Evolutionary conservation across 2,329 filamentous ascomycete genomes (phyloP).

Genomic region (Triangularia verruculosa): DNA sequence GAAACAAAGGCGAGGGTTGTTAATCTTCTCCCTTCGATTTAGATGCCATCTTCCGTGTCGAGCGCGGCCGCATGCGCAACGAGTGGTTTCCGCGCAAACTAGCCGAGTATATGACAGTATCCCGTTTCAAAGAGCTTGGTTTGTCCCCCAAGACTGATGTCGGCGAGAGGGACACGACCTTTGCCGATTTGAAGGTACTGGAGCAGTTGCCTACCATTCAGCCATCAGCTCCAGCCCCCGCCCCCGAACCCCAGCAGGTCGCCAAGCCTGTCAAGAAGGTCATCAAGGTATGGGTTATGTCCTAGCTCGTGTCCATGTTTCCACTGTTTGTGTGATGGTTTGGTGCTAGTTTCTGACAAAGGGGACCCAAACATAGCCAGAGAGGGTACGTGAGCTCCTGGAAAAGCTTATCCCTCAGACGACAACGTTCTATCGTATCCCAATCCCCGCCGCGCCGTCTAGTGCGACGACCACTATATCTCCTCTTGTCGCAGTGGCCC

Average conservation of each 20-base stretch:
- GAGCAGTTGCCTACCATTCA: neutral
- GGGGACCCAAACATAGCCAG: slow-evolving; percentile 30
- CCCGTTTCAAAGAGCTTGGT: slow-evolving; percentile 33
- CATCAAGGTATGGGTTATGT: neutral
- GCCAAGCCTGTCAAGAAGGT: neutral
- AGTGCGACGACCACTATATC: slow-evolving; percentile 23
- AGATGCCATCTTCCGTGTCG: slow-evolving; percentile 35
- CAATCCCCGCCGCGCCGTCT: slow-evolving; percentile 30
- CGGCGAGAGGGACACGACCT: slow-evolving; percentile 33
- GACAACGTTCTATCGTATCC: slow-evolving; percentile 40
- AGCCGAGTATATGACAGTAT: slow-evolving; percentile 37
- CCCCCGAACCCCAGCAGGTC: neutral
- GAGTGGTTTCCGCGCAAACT: slow-evolving; percentile 34
- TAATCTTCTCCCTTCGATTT: neutral
- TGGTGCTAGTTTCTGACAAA: neutral
- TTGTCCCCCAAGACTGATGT: slow-evolving; percentile 28
- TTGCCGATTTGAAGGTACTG: slow-evolving; percentile 18
- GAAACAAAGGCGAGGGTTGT: neutral
- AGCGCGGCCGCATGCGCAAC: slow-evolving; percentile 39
- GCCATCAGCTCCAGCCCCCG: neutral
- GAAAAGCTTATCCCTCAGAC: slow-evolving; percentile 35
- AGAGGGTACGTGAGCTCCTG: slow-evolving; percentile 37
- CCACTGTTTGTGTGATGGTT: slow-evolving; percentile 8
- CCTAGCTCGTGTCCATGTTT: neutral
- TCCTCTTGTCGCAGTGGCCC: slow-evolving; percentile 24